These are phyloP conservation scores for Pythium sukuiense DNA, from an alignment of 352 stramenopile species.

Conservation along the genomic window DNA sequence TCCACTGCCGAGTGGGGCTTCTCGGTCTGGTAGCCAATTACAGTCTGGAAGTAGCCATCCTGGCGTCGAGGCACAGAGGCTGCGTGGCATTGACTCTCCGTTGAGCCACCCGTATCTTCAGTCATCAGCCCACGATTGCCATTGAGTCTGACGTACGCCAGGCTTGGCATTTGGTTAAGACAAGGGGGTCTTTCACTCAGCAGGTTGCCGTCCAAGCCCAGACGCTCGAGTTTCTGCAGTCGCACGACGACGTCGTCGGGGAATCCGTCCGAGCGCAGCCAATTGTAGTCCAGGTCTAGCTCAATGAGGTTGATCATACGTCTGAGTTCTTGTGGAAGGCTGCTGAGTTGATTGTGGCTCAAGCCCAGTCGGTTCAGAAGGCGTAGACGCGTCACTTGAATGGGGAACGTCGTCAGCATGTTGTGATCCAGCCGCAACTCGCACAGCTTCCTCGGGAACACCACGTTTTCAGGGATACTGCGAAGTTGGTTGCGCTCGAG, in stretches of 20 bases:
- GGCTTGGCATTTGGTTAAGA: conserved; percentile 33
- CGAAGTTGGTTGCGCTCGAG: conserved; percentile 64
- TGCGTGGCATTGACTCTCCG: background rate
- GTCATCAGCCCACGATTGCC: conserved; percentile 33
- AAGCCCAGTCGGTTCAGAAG: conserved; percentile 59
- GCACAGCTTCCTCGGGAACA: conserved; percentile 41
- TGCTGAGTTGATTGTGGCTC: conserved; percentile 53
- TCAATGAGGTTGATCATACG: conserved; percentile 60
- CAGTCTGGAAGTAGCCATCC: conserved; percentile 54
- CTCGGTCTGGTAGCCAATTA: conserved; percentile 23
- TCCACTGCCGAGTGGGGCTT: conserved; percentile 4
- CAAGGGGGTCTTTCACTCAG: conserved; percentile 28
- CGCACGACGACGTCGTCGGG: conserved; percentile 42
- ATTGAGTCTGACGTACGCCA: conserved; percentile 50
- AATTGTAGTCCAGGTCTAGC: conserved; percentile 68
- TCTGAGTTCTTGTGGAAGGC: conserved; percentile 46
- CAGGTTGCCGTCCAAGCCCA: conserved; percentile 65
- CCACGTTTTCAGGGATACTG: conserved; percentile 34
- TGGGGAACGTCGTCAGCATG: conserved; percentile 42
- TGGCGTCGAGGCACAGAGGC: conserved; percentile 32
- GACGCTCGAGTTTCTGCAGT: conserved; percentile 49
- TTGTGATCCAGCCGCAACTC: conserved; percentile 64
- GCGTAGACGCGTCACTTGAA: conserved; percentile 48
- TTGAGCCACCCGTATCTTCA: background rate
- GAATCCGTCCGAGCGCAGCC: conserved; percentile 35